Percentiles rank a stretch among this genome's conserved stretches.
Conservation (phyloP, 2,329 filamentous ascomycete genomes). For the Aspergillus neoniger region DNA sequence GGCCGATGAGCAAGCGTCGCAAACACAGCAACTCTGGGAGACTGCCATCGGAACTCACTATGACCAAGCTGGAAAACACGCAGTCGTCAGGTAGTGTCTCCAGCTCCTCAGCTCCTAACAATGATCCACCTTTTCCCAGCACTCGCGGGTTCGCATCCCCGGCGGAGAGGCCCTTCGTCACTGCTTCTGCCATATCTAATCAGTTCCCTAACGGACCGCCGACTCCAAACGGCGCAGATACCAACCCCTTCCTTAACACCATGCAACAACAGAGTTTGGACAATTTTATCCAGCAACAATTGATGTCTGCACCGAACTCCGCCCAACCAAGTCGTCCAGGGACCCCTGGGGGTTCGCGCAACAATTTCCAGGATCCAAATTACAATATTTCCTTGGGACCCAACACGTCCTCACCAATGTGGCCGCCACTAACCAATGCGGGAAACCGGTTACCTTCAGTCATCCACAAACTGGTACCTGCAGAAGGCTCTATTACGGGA, state of each 20-base stretch:
- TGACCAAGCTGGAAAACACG: slow-evolving; percentile 75
- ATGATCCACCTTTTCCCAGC: slow-evolving; percentile 46
- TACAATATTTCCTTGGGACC: slow-evolving; percentile 40
- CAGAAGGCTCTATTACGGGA: slow-evolving; percentile 77
- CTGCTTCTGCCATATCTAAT: slow-evolving; percentile 44
- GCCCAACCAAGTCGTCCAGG: slow-evolving; percentile 75
- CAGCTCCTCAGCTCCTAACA: slow-evolving; percentile 41
- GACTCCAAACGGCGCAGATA: slow-evolving; percentile 67
- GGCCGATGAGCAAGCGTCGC: slow-evolving; percentile 74
- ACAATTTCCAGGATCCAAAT: slow-evolving; percentile 43
- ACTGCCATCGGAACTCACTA: slow-evolving; percentile 71
- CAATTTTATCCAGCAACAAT: slow-evolving; percentile 61
- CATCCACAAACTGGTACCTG: slow-evolving; percentile 81
- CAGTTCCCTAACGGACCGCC: slow-evolving; percentile 63
- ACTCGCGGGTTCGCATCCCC: slow-evolving; percentile 39
- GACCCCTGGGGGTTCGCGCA: slow-evolving; percentile 60
- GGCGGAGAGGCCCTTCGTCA: slow-evolving; percentile 50
- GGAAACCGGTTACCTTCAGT: slow-evolving; percentile 59
- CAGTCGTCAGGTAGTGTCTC: slow-evolving; percentile 34
- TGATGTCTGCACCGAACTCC: slow-evolving; percentile 73
- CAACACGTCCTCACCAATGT: slow-evolving; percentile 53
- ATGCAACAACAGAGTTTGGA: slow-evolving; percentile 66
- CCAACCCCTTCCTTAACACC: slow-evolving; percentile 59
- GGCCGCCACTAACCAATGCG: slow-evolving; percentile 54
- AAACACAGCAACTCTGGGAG: slow-evolving; percentile 72